phyloP scores from a whole-genome alignment of 2,329 filamentous ascomycete genomes.

The Colletotrichum cereale region DNA sequence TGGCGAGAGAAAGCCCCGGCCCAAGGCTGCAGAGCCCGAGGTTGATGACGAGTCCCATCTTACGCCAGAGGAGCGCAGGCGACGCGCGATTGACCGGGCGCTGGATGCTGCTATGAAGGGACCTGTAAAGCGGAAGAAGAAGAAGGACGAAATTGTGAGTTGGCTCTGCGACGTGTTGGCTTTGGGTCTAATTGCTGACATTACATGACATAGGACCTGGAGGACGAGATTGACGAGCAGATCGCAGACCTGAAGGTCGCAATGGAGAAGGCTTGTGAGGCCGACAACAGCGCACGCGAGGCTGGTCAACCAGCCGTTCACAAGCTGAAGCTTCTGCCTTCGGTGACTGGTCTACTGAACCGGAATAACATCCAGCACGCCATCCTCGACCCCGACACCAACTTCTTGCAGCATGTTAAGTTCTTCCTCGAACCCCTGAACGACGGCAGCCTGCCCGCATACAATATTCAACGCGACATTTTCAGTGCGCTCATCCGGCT shows the following conservation, averaged over 20 bases:
- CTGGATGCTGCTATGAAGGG: slow-evolving; percentile 92
- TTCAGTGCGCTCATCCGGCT: slow-evolving; percentile 84
- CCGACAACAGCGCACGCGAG: slow-evolving; percentile 85
- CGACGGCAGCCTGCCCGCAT: slow-evolving; percentile 93
- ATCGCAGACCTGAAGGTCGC: slow-evolving; percentile 88
- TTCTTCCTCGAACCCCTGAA: slow-evolving; percentile 97
- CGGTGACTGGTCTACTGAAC: slow-evolving; percentile 89
- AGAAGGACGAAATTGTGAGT: slow-evolving; percentile 89
- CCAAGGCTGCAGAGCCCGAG: slow-evolving; percentile 61
- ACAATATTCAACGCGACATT: slow-evolving; percentile 96
- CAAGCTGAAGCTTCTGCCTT: slow-evolving; percentile 93
- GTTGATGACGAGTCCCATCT: slow-evolving; percentile 82
- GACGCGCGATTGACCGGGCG: slow-evolving; percentile 84
- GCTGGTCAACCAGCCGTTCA: slow-evolving; percentile 85
- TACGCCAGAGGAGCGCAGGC: slow-evolving; percentile 85
- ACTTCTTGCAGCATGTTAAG: slow-evolving; percentile 93
- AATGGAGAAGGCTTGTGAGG: slow-evolving; percentile 91
- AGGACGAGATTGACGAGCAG: slow-evolving; percentile 89
- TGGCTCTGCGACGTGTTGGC: not conserved
- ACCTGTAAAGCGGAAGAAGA: slow-evolving; percentile 78
- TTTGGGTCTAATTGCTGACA: slow-evolving; percentile 42
- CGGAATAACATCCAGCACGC: slow-evolving; percentile 87
- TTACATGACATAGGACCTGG: slow-evolving; percentile 76
- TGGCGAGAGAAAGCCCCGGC: slow-evolving; percentile 62
- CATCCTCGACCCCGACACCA: slow-evolving; percentile 93